A percentile compares a stretch with the other conserved stretches of the same genome.
phyloP scores from a whole-genome alignment of 306 rosid genomes.

The Prunus persica region Prunus_persica_NCBIv2 NC_034011.1:4763001-4763500 shows the following conservation, averaged over 20 bases:
- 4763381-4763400: constrained; percentile 50
- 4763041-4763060: constrained; percentile 39
- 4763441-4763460: background rate
- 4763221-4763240: constrained; percentile 56
- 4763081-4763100: constrained; percentile 31
- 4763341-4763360: constrained; percentile 33
- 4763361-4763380: constrained; percentile 38
- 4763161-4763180: constrained; percentile 35
- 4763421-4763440: background rate
- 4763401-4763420: constrained; percentile 37
- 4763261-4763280: constrained; percentile 34
- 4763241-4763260: constrained; percentile 54
- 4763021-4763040: constrained; percentile 40
- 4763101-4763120: constrained; percentile 16
- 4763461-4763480: background rate
- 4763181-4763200: constrained; percentile 41
- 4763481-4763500: background rate
- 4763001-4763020: constrained; percentile 1
- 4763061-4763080: constrained; percentile 30
- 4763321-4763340: constrained; percentile 3
- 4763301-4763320: background rate
- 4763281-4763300: constrained; percentile 5
- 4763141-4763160: background rate
- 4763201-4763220: constrained; percentile 70
- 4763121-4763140: constrained; percentile 1